Evolutionary conservation across 2,329 filamentous ascomycete species (phyloP), one percentile per base, ranked within the genome.

Genomic region (Aschersonia sp.): DNA sequence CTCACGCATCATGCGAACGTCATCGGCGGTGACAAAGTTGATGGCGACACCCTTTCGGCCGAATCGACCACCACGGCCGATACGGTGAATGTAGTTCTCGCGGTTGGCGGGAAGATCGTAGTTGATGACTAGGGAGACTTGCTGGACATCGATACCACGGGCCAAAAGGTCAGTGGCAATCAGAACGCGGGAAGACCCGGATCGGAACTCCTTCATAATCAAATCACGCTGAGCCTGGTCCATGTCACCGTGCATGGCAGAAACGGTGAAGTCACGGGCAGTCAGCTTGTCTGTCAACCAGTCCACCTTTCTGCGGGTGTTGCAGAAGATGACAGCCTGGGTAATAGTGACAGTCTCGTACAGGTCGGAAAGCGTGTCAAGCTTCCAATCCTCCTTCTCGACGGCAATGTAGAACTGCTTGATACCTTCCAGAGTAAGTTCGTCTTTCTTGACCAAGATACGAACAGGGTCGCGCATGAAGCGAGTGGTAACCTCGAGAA

Each of bases 171-270:
- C 92, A 56, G 92, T 98, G 70, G 92, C 88, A 64, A 98, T 98
- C 64, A 98, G 78, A 58, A 98, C 92, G 84, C 92, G 89, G 56
- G 89, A 95, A 67, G 89, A 95, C 58, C 92, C 92, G 58, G 89
- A 95, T 63, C 92, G 88, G 85, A 98, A 98, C 77, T 98, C 92
- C 82, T 98, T 95, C 92, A 98, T 98, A 71, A 98, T 98, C 65
- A 94, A 78, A 70, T 97, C 92, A 81, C 92, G 89, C 78, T 97
- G 88, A 62, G 73, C 74, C 76, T 95, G 89, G 70, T 95, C 88
- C 92, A 98, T 98, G 66, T 98, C 92, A 68, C 92, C 92, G 79
- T 98, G 92, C 92, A 98, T 97, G 72, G 90, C 89, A 40, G 90
- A 95, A 68, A 98, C 92, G 54, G 92, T 97, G 78, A 98, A 98